phyloP scores from a whole-genome alignment of 352 stramenopile genomes.

The Phytopythium boreale region DNA sequence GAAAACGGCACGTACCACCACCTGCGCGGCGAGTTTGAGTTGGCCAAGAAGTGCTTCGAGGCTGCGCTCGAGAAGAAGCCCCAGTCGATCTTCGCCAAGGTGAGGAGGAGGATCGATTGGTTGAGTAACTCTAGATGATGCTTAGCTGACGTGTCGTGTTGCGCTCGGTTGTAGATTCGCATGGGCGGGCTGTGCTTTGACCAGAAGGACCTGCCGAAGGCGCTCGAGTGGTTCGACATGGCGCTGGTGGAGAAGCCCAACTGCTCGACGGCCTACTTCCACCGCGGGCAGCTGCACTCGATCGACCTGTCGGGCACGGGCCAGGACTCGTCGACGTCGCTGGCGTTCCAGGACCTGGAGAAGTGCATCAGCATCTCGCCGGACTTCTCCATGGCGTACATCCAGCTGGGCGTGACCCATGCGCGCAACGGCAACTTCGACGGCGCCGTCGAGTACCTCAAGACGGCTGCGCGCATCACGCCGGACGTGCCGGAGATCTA shows the following conservation, averaged over 20 bases:
- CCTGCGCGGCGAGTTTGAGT: conserved; percentile 69
- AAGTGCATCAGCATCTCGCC: conserved; percentile 63
- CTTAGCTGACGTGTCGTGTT: too few species aligned
- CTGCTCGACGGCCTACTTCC: conserved; percentile 77
- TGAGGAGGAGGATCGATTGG: background rate
- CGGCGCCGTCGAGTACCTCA: conserved; percentile 64
- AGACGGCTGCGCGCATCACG: conserved; percentile 56
- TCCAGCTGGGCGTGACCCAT: conserved; percentile 76
- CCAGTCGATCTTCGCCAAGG: conserved; percentile 70
- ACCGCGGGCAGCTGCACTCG: conserved; percentile 78
- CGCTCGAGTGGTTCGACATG: conserved; percentile 75
- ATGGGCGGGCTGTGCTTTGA: conserved; percentile 83
- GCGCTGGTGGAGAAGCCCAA: conserved; percentile 59
- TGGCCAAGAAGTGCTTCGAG: conserved; percentile 64
- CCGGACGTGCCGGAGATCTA: conserved; percentile 79
- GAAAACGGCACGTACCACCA: conserved; percentile 79
- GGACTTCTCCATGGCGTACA: conserved; percentile 83
- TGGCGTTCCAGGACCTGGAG: conserved; percentile 63
- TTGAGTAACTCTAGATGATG: background rate
- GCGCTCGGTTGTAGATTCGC: conserved; percentile 34
- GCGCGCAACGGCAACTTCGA: conserved; percentile 72
- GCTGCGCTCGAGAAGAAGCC: conserved; percentile 58
- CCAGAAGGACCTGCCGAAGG: conserved; percentile 73
- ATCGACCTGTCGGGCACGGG: conserved; percentile 60
- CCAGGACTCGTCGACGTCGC: conserved; percentile 49